A percentile compares a stretch with the other conserved stretches of the same genome.
Conservation (phyloP, 192 early-diverging fungal genomes). For the Allomyces javanicus region DNA sequence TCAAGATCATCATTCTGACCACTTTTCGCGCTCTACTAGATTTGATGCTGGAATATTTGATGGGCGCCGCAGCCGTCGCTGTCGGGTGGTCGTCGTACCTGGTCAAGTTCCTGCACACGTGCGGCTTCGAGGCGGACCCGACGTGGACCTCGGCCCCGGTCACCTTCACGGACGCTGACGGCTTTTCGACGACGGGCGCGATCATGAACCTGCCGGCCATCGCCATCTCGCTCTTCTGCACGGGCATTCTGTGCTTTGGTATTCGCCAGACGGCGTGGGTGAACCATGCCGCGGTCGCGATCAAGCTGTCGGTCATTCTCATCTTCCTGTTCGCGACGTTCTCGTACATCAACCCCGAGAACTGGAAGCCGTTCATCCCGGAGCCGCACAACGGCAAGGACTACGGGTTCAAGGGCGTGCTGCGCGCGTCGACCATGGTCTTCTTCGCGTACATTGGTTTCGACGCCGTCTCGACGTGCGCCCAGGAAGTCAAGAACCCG, state of each 20-base stretch:
- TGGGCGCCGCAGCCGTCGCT: slow-evolving; percentile 62
- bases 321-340: slow-evolving; percentile 63
- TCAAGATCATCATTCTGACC: too few relatives aligned
- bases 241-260: slow-evolving; percentile 44
- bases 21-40: slow-evolving; percentile 5
- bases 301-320: slow-evolving; percentile 52
- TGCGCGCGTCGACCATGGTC: slow-evolving; percentile 50
- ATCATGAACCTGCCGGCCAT: slow-evolving; percentile 62
- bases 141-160: slow-evolving; percentile 51
- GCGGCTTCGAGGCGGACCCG: slow-evolving; percentile 21
- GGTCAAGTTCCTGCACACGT: slow-evolving; percentile 44
- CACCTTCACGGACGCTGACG: too few relatives aligned
- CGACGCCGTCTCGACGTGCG: slow-evolving; percentile 67
- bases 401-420: slow-evolving; percentile 49
- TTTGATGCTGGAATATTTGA: slow-evolving; percentile 69
- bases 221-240: slow-evolving; percentile 39
- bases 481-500: slow-evolving; percentile 63
- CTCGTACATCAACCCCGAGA: slow-evolving; percentile 41
- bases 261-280: slow-evolving; percentile 51
- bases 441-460: slow-evolving; percentile 76
- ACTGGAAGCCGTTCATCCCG: slow-evolving; percentile 65
- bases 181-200: slow-evolving; percentile 12
- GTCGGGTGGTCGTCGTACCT: slow-evolving; percentile 71
- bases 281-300: slow-evolving; percentile 44
- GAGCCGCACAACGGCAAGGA: slow-evolving; percentile 23